Conservation (phyloP, 2,329 filamentous ascomycete species). For the Penicillium brevicompactum region DNA sequence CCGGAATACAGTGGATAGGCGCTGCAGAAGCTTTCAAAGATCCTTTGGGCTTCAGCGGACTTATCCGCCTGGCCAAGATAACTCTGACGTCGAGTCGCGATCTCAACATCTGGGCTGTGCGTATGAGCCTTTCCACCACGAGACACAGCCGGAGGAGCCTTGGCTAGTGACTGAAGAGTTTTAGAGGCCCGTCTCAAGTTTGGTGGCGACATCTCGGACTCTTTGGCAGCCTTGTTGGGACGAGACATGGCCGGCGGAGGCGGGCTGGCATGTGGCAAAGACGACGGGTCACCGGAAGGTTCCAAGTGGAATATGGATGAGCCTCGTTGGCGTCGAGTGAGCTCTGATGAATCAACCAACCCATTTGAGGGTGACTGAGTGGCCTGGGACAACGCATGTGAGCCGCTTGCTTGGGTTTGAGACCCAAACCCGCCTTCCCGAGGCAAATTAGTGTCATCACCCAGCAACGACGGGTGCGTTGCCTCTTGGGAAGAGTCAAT, state of each 20-base stretch:
- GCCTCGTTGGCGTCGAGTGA: conserved; percentile 17
- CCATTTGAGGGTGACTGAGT: conserved; percentile 20
- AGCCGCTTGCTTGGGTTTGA: conserved; percentile 26
- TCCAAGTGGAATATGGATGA: conserved; percentile 8
- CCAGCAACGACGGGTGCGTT: conserved; percentile 8
- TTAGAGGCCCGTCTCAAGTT: conserved; percentile 11
- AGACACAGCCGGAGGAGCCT: neutral
- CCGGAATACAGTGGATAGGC: conserved; percentile 45
- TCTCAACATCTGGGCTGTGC: conserved; percentile 9
- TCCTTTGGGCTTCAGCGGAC: conserved; percentile 25
- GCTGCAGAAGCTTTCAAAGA: conserved; percentile 41
- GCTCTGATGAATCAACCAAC: conserved; percentile 29
- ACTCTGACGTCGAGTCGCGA: conserved; percentile 24
- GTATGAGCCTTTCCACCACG: neutral
- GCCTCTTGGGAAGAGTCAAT: conserved; percentile 19
- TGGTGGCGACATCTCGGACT: neutral
- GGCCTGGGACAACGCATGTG: conserved; percentile 17
- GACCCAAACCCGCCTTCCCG: conserved; percentile 23
- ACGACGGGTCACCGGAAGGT: conserved; percentile 12
- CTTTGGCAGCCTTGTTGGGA: conserved; percentile 4
- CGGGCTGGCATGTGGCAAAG: conserved; percentile 23
- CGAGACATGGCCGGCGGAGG: conserved; percentile 14
- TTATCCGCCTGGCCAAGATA: conserved; percentile 23
- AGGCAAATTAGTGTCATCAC: neutral
- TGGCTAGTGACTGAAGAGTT: neutral